phyloP scores from a whole-genome alignment of 257 asterid species.

The Hygrophila difformis region DNA sequence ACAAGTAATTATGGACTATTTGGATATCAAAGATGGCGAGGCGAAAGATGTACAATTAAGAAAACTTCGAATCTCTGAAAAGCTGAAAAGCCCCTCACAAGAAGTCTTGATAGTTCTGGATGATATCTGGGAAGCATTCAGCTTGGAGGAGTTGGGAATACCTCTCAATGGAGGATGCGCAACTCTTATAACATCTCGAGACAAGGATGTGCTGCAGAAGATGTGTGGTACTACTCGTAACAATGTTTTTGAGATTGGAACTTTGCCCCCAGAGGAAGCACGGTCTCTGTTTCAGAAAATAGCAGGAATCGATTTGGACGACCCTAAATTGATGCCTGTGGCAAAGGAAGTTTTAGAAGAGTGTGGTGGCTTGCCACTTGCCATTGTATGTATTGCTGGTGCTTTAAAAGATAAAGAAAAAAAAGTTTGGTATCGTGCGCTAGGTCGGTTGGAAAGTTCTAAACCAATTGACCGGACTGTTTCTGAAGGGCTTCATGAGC shows the following conservation, averaged over 20 bases:
- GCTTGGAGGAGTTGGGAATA: slow-evolving; percentile 13
- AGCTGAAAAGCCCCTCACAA: no score
- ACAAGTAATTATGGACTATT: not conserved
- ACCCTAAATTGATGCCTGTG: not conserved
- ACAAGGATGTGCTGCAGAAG: not conserved
- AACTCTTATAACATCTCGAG: slow-evolving; percentile 9
- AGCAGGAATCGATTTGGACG: slow-evolving; percentile 2
- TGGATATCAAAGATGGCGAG: not conserved
- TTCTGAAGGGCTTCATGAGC: not conserved
- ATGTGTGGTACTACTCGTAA: no score
- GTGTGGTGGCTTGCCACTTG: slow-evolving; percentile 22
- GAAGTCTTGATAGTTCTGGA: slow-evolving; percentile 21
- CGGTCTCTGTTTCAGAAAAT: slow-evolving; percentile 18
- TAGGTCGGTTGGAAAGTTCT: not conserved
- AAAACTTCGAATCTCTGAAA: not conserved
- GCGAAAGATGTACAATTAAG: not conserved
- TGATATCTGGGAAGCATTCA: slow-evolving; percentile 19
- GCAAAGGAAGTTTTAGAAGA: slow-evolving; percentile 16
- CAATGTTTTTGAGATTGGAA: not conserved
- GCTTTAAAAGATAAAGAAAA: not conserved
- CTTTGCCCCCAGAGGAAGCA: slow-evolving; percentile 18
- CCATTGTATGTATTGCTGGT: slow-evolving; percentile 15
- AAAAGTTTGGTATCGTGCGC: slow-evolving; percentile 14
- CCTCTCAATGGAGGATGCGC: not conserved
- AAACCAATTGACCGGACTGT: no score